Percentiles rank a stretch among this genome's conserved stretches.
Conservation (phyloP, 2,329 filamentous ascomycete genomes). For the Albophoma yamanashiensis region DNA sequence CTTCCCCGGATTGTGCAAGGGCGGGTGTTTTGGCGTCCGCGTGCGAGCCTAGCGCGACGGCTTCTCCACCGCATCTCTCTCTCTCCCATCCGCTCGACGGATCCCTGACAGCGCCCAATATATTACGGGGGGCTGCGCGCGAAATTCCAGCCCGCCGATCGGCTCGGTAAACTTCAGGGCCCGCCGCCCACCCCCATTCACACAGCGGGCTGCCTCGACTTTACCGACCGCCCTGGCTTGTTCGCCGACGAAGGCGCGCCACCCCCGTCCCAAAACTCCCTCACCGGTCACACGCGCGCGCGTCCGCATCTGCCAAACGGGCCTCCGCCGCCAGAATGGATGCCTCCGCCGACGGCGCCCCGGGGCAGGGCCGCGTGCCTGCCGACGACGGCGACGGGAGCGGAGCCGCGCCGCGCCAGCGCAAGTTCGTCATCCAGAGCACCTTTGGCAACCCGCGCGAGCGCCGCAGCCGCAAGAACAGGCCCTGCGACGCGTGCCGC, state of each 20-base stretch:
- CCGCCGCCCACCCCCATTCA: not conserved
- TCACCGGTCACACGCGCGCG: not conserved
- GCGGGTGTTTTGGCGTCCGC: no score
- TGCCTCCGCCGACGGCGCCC: not conserved
- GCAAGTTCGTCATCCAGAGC: constrained; percentile 30
- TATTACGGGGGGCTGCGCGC: not conserved
- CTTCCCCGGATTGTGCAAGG: not conserved
- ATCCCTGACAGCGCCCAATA: not conserved
- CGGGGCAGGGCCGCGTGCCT: not conserved
- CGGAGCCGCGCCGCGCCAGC: constrained; percentile 6
- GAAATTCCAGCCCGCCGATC: not conserved
- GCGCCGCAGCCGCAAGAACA: constrained; percentile 32
- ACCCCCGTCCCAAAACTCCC: not conserved
- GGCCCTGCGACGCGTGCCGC: constrained; percentile 34
- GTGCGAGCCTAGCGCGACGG: not conserved
- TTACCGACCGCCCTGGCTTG: not conserved
- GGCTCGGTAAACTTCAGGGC: not conserved
- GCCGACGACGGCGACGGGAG: not conserved
- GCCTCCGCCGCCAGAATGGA: not conserved
- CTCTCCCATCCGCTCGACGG: not conserved
- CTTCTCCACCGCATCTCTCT: no score
- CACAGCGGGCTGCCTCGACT: no score
- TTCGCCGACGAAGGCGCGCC: not conserved
- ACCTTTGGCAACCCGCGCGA: constrained; percentile 27
- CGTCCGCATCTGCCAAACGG: not conserved